A percentile compares a stretch with the other conserved stretches of the same genome.
These are phyloP conservation scores for Penicillium verhagenii DNA, from an alignment of 495 filamentous ascomycete genomes.

Conservation along the genomic window DNA sequence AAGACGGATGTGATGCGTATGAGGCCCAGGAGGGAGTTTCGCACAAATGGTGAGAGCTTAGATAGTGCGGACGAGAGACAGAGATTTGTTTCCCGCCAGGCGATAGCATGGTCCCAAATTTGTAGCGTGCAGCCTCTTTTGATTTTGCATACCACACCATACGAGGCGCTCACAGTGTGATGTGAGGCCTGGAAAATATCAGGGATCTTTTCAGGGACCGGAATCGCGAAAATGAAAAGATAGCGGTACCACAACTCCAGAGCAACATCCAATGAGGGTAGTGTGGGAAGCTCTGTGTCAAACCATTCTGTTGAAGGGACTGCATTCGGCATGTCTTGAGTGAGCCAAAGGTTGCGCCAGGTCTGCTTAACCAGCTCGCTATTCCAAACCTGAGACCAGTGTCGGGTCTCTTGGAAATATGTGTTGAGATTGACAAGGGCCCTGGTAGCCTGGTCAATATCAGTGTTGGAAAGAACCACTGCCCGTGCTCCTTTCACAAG, in stretches of 20 bases:
- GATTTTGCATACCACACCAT: constrained; percentile 66
- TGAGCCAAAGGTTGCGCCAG: constrained; percentile 63
- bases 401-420: constrained; percentile 58
- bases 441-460: constrained; percentile 55
- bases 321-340: constrained; percentile 54
- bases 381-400: constrained; percentile 65
- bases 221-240: constrained; percentile 68
- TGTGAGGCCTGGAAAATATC: constrained; percentile 67
- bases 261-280: constrained; percentile 55
- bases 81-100: constrained; percentile 62
- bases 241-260: constrained; percentile 64
- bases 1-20: constrained; percentile 60
- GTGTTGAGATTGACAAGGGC: constrained; percentile 61
- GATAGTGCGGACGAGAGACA: constrained; percentile 60
- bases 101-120: constrained; percentile 70
- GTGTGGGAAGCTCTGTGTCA: constrained; percentile 56
- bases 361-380: constrained; percentile 58
- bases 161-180: constrained; percentile 62
- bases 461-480: constrained; percentile 45
- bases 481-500: constrained; percentile 59
- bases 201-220: constrained; percentile 61
- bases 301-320: constrained; percentile 54
- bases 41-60: constrained; percentile 57
- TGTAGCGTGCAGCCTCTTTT: constrained; percentile 59
- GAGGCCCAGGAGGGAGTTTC: constrained; percentile 54